phyloP scores from a whole-genome alignment of 768 basidiomycete species.

The Suillus hirtellus region DNA sequence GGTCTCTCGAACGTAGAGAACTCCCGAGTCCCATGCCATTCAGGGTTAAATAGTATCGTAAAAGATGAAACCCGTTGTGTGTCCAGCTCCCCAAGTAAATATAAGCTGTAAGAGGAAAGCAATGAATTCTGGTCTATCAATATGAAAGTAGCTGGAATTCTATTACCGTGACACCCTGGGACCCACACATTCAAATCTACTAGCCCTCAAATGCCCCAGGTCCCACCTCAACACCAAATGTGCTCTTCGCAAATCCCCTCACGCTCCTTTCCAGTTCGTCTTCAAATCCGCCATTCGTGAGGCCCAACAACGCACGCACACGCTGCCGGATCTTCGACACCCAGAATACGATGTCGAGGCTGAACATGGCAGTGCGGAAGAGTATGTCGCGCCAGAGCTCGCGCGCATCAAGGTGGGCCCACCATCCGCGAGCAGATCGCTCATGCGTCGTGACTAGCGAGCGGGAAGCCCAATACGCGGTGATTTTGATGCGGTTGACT shows the following conservation, averaged over 20 bases:
- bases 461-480: constrained; percentile 77
- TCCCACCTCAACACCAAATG: constrained; percentile 75
- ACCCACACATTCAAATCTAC: constrained; percentile 18
- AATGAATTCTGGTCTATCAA: no score
- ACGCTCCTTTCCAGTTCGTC: constrained; percentile 79
- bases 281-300: constrained; percentile 60
- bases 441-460: constrained; percentile 52
- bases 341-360: constrained; percentile 76
- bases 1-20: no score
- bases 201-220: constrained; percentile 53
- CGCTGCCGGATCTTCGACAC: constrained; percentile 53
- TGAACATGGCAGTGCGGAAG: constrained; percentile 65
- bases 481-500: constrained; percentile 88
- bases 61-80: no score
- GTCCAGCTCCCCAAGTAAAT: no score
- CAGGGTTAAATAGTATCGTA: no score
- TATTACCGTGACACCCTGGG: background rate
- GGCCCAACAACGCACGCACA: constrained; percentile 43
- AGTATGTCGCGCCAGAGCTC: constrained; percentile 61
- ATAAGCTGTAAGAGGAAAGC: no score
- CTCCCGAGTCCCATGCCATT: no score
- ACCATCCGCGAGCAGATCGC: constrained; percentile 24
- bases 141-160: no score
- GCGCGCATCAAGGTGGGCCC: constrained; percentile 20
- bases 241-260: constrained; percentile 72